Conservation (phyloP, 106 monocot genomes). For the Dendrobium nobile region DNA sequence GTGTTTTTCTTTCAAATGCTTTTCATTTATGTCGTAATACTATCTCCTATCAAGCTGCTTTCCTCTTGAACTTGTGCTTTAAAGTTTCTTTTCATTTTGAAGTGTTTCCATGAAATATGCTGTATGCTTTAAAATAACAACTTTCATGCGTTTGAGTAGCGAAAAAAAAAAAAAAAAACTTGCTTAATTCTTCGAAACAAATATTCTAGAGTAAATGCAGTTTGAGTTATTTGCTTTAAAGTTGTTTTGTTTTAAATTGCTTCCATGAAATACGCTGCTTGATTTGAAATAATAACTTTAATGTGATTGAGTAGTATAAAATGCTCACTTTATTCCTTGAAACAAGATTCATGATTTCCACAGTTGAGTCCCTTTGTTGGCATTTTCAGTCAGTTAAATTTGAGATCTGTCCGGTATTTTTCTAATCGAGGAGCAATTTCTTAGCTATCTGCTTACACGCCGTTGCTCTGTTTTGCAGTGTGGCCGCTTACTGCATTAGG, state of each 20-base stretch:
- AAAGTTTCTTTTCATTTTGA: not conserved
- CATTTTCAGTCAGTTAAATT: not conserved
- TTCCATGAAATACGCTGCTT: not conserved
- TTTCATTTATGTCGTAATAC: too few relatives aligned
- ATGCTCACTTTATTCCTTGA: not conserved
- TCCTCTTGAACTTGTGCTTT: not conserved
- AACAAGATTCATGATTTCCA: not conserved
- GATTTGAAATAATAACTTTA: not conserved
- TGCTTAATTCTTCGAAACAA: not conserved
- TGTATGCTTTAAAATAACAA: not conserved
- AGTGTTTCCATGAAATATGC: not conserved
- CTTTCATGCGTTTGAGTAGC: not conserved
- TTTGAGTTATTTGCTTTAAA: not conserved
- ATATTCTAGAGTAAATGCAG: not conserved
- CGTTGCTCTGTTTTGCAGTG: constrained; percentile 40
- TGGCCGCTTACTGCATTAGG: constrained; percentile 93
- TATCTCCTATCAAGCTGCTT: too few relatives aligned
- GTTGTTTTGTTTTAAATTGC: not conserved
- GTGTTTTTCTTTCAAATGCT: not conserved
- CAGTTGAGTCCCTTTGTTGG: not conserved
- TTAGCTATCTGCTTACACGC: not conserved
- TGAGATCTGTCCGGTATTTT: not conserved
- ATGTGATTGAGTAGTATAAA: not conserved
- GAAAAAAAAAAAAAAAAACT: not conserved
- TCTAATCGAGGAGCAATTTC: not conserved